phyloP scores from a whole-genome alignment of 2,329 filamentous ascomycete genomes.

The Fusarium floridanum region DNA sequence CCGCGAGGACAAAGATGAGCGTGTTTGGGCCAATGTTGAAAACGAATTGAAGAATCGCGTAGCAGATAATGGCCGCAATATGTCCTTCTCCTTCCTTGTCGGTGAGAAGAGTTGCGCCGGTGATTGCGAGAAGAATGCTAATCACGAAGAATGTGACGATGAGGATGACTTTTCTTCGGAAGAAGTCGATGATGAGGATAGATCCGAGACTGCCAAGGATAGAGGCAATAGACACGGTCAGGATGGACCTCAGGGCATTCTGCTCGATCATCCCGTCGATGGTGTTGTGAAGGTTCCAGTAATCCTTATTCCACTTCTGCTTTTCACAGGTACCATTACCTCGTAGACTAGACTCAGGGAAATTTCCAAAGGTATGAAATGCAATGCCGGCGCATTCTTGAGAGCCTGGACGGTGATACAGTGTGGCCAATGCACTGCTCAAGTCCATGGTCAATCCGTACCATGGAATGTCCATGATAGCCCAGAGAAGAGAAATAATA shows the following conservation, averaged over 20 bases:
- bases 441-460: constrained; percentile 28
- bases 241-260: constrained; percentile 7
- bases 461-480: constrained; percentile 24
- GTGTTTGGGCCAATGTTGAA: constrained; percentile 15
- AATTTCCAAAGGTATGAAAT: neutral
- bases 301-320: constrained; percentile 12
- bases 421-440: constrained; percentile 17
- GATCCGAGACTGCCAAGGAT: constrained; percentile 2
- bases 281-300: neutral
- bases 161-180: constrained; percentile 3
- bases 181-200: constrained; percentile 15
- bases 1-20: constrained; percentile 3
- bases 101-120: neutral
- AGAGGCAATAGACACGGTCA: constrained; percentile 2
- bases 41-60: constrained; percentile 11
- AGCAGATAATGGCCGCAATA: constrained; percentile 1
- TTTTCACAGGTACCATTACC: neutral
- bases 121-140: constrained; percentile 6
- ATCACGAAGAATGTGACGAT: constrained; percentile 8
- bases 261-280: constrained; percentile 9
- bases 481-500: constrained; percentile 25
- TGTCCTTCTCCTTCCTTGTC: neutral
- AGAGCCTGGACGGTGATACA: constrained; percentile 9
- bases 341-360: neutral
- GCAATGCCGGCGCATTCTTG: neutral